phyloP scores from a whole-genome alignment of 2,329 filamentous ascomycete species.

The Hypocrella siamensis region DNA sequence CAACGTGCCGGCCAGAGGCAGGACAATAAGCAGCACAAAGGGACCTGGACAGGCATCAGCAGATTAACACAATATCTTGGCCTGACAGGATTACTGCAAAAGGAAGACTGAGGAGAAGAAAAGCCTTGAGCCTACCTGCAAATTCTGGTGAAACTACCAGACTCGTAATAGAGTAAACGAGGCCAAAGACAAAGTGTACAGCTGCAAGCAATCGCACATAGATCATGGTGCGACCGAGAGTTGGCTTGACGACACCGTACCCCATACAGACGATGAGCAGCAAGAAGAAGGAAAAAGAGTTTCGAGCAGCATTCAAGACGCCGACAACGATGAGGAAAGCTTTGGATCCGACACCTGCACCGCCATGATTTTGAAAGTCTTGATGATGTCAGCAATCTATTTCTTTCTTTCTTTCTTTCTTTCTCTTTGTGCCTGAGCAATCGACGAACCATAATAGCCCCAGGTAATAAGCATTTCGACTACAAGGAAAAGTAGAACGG shows the following conservation, averaged over 20 bases:
- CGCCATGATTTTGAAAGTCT: constrained; percentile 89
- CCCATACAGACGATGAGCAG: constrained; percentile 98
- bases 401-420: not conserved
- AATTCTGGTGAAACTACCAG: constrained; percentile 79
- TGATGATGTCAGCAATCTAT: constrained; percentile 16
- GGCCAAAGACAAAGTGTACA: constrained; percentile 85
- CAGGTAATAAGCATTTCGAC: constrained; percentile 97
- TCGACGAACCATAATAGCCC: constrained; percentile 74
- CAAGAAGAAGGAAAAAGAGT: constrained; percentile 97
- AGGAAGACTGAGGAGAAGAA: no score
- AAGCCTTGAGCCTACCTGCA: constrained; percentile 36
- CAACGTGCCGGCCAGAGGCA: constrained; percentile 79
- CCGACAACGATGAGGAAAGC: constrained; percentile 83
- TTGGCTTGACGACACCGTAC: constrained; percentile 92
- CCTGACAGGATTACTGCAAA: no score
- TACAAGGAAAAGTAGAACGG: constrained; percentile 85
- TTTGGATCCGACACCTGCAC: constrained; percentile 69
- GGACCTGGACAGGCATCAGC: constrained; percentile 39
- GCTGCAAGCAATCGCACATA: constrained; percentile 83
- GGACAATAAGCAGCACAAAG: constrained; percentile 79
- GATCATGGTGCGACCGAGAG: constrained; percentile 83
- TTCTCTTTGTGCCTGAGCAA: not conserved
- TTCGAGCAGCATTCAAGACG: constrained; percentile 80
- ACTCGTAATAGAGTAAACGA: constrained; percentile 84
- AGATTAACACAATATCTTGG: not conserved